phyloP scores from a whole-genome alignment of 148 eudicot species.

The Cornus florida region DNA sequence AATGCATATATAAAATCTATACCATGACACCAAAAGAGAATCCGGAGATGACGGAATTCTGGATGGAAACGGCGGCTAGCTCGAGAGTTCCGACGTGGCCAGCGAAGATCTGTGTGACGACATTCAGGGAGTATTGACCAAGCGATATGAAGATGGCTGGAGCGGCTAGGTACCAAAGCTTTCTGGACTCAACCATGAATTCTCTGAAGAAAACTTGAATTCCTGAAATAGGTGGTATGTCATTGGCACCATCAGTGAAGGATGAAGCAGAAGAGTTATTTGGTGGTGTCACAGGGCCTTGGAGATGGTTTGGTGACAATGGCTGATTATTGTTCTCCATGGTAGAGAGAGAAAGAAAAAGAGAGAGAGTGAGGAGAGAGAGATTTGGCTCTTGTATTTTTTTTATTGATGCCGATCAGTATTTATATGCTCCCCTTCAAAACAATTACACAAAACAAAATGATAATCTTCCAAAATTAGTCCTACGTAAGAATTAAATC shows the following conservation, averaged over 20 bases:
- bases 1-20: not conserved
- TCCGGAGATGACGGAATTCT: conserved; percentile 26
- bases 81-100: conserved; percentile 36
- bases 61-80: conserved; percentile 34
- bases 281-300: not conserved
- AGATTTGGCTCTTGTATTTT: too few relatives aligned
- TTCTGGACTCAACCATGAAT: conserved; percentile 19
- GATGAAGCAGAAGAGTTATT: not conserved
- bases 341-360: not conserved
- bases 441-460: too few relatives aligned
- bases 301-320: not conserved
- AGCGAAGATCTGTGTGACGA: conserved; percentile 29
- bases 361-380: too few relatives aligned
- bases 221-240: not conserved
- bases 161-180: conserved; percentile 27
- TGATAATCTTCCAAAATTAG: too few relatives aligned
- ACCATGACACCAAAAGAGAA: conserved; percentile 32
- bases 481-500: too few relatives aligned
- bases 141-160: conserved; percentile 34
- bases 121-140: conserved; percentile 33
- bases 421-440: too few relatives aligned
- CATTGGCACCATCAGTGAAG: not conserved
- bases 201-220: conserved; percentile 2
- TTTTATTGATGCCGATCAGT: too few relatives aligned
- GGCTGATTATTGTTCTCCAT: not conserved